Conservation (phyloP, 768 basidiomycete species). For the Trametes cubensis region DNA sequence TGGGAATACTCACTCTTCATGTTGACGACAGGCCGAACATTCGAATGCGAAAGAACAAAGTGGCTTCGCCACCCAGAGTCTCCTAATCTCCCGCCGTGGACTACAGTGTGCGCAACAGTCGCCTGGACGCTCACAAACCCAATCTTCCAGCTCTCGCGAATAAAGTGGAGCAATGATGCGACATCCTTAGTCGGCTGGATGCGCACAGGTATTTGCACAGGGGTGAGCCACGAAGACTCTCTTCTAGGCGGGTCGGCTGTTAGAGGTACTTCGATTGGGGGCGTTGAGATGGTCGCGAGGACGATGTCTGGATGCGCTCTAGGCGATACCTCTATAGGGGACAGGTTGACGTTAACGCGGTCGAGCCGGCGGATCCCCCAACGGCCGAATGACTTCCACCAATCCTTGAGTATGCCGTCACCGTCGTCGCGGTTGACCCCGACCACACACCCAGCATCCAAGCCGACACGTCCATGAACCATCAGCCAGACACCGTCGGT, state of each 20-base stretch:
- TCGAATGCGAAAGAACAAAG: slow-evolving; percentile 42
- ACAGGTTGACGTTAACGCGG: slow-evolving; percentile 57
- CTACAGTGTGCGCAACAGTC: slow-evolving; percentile 44
- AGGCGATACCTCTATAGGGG: slow-evolving; percentile 52
- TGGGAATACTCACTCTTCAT: slow-evolving; percentile 52
- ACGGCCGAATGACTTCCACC: slow-evolving; percentile 71
- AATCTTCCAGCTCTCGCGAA: slow-evolving; percentile 58
- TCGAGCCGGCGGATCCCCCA: slow-evolving; percentile 64
- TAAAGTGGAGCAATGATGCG: slow-evolving; percentile 50
- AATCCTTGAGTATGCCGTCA: slow-evolving; percentile 46
- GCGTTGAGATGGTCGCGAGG: slow-evolving; percentile 51
- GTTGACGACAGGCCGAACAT: slow-evolving; percentile 50
- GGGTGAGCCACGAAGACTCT: slow-evolving; percentile 60
- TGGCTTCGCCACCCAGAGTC: slow-evolving; percentile 51
- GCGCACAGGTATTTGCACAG: slow-evolving; percentile 52
- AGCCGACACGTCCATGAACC: slow-evolving; percentile 58
- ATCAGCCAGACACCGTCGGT: slow-evolving; percentile 62
- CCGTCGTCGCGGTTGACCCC: slow-evolving; percentile 52
- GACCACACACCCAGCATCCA: slow-evolving; percentile 67
- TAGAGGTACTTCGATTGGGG: slow-evolving; percentile 59
- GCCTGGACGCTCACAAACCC: slow-evolving; percentile 51
- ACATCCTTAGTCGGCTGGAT: slow-evolving; percentile 58
- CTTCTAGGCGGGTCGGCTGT: slow-evolving; percentile 49
- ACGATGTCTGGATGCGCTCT: slow-evolving; percentile 40
- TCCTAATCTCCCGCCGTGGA: slow-evolving; percentile 54